Conservation (phyloP, 371 early-diverging fungal species). For the Apophysomyces trapeziformis region DNA sequence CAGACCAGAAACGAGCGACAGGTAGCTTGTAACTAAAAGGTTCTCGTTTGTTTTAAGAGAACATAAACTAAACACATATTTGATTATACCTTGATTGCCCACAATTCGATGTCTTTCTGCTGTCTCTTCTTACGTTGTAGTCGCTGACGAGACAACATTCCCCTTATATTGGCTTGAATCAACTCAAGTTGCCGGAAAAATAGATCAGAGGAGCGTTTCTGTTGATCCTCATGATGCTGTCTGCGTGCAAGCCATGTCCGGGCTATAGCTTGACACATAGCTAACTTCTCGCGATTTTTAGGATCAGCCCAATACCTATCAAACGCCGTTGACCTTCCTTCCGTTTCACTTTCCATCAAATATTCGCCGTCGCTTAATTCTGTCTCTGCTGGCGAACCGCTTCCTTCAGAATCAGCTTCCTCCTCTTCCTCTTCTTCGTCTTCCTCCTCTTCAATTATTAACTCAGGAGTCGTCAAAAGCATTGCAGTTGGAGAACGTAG, state of each 20-base stretch:
- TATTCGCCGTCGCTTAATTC: conserved; percentile 16
- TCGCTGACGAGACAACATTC: conserved; percentile 51
- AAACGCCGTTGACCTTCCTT: background rate
- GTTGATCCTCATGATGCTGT: conserved; percentile 32
- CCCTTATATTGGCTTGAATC: conserved; percentile 68
- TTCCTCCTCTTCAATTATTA: conserved; percentile 44
- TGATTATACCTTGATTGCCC: conserved; percentile 29
- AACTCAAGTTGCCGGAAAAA: background rate
- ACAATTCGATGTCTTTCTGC: conserved; percentile 17
- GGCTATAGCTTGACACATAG: conserved; percentile 60
- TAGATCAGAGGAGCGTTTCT: background rate
- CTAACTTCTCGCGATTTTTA: conserved; percentile 37
- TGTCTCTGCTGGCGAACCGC: background rate
- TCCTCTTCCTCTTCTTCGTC: conserved; percentile 40
- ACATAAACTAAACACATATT: background rate
- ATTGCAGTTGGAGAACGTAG: background rate
- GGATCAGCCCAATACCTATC: conserved; percentile 31
- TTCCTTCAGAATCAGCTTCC: background rate
- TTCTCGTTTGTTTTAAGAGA: background rate
- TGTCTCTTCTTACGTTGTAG: conserved; percentile 28
- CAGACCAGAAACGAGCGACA: conserved; percentile 70
- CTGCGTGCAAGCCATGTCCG: conserved; percentile 62
- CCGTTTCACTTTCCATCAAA: no score
- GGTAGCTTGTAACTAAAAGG: conserved; percentile 72
- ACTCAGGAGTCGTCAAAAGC: conserved; percentile 39